Evolutionary conservation across 2,329 filamentous ascomycete genomes (phyloP), one percentile per base, ranked within the genome.

Genomic region (Paradendryphiella salina): DNA sequence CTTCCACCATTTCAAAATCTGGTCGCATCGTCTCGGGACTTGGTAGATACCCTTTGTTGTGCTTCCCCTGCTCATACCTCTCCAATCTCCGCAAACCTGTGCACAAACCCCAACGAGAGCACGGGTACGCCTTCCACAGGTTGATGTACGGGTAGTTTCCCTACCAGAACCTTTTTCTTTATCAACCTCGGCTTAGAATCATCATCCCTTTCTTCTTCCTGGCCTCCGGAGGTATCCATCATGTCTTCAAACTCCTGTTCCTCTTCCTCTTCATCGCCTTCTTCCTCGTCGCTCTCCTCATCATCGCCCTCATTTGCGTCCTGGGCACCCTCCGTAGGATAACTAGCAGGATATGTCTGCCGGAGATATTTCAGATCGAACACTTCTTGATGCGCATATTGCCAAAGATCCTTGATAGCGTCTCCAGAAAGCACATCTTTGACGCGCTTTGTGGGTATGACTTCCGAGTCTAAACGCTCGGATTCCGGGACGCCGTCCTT

Each of bases 81-180:
- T 15, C 65, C 64, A 10, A 56, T 59, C 23, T 52, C 52, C 48
- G 63, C 64, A 15, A 69, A 68, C 36, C 53, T 64, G 21, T 66
- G 63, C 23, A 65, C 50, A 15, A 60, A 34, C 2, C 61, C 59
- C 36, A 69, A 36, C 8, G 64, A 49, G 51, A 66, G 39, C 21
- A 66, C 52, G 1, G 63, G 62, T 36, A 50, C 52, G 7, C 56
- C 59, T 13, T 54, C 45, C 5, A 60, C 52, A 5, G 61, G 47
- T 38, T 61, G 48, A 35, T 61, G 52, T 15, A 54, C 40, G 10
- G 46, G 50, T 17, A 49, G 18, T 35, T 36, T 52, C 9, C 54
- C 47, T 8, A 42, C 33, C 10, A 41, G 34, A 1, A 37, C 49
- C 28, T 52, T 52, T n/a, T 43, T 48, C 21, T 21, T 48, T 3